Percentiles rank a stretch among this genome's conserved stretches.
Conservation (phyloP, 73 alveolate genomes). For the Paramecium primaurelia region DNA sequence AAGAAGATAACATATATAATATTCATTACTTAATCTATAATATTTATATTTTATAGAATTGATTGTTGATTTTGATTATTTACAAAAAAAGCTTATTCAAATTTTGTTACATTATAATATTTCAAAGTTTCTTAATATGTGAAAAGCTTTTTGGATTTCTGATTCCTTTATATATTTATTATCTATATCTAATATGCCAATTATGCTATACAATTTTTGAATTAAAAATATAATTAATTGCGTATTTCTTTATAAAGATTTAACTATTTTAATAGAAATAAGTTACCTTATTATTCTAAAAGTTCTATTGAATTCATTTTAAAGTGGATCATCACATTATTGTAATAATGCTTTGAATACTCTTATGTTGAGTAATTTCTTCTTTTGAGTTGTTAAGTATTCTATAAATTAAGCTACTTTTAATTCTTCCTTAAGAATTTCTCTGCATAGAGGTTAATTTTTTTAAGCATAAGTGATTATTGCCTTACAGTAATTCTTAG, state of each 20-base stretch:
- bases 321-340: neutral
- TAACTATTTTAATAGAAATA: neutral
- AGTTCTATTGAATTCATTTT: constrained; percentile 6
- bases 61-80: neutral
- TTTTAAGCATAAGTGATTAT: constrained; percentile 15
- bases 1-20: neutral
- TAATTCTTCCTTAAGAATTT: neutral
- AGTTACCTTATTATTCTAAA: constrained; percentile 35
- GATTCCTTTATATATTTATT: neutral
- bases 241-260: neutral
- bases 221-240: neutral
- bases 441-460: neutral
- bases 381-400: neutral
- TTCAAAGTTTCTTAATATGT: neutral
- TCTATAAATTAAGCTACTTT: neutral
- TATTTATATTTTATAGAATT: neutral
- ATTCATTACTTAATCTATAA: neutral
- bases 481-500: constrained; percentile 36
- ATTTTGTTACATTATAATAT: neutral
- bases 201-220: neutral
- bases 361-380: neutral
- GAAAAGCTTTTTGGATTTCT: neutral
- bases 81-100: neutral
- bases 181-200: neutral
- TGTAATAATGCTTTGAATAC: neutral